Conservation (phyloP, 345 rosid genomes). For the Lepidium aucheri region DNA sequence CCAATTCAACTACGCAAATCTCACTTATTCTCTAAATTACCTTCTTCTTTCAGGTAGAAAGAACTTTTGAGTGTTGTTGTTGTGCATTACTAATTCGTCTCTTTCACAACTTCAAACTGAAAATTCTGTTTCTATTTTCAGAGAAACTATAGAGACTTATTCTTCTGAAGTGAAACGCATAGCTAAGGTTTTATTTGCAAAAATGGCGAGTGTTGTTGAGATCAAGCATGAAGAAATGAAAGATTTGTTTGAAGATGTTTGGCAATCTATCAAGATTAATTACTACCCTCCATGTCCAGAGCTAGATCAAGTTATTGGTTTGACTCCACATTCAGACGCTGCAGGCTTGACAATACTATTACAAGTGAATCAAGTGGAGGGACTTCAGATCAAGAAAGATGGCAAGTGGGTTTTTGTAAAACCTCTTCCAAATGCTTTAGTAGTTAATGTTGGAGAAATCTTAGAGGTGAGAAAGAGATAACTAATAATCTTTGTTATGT, state of each 20-base stretch:
- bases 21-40: conserved; percentile 31
- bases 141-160: conserved; percentile 31
- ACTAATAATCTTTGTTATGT: neutral
- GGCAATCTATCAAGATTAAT: conserved; percentile 30
- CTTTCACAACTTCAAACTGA: neutral
- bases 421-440: conserved; percentile 34
- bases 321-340: conserved; percentile 34
- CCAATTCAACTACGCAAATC: conserved; percentile 27
- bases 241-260: conserved; percentile 25
- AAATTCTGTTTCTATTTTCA: neutral
- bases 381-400: conserved; percentile 34
- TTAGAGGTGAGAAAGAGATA: conserved; percentile 32
- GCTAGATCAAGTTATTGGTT: conserved; percentile 29
- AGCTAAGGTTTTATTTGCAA: conserved; percentile 17
- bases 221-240: conserved; percentile 26
- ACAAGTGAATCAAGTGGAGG: conserved; percentile 32
- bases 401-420: conserved; percentile 32
- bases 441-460: conserved; percentile 42
- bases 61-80: neutral
- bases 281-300: conserved; percentile 39
- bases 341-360: conserved; percentile 32
- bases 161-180: conserved; percentile 19
- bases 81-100: neutral
- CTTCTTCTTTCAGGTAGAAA: conserved; percentile 31
- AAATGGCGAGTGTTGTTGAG: conserved; percentile 23